phyloP scores from a whole-genome alignment of 169 alveolate species.

The Eimeria praecox region DNA sequence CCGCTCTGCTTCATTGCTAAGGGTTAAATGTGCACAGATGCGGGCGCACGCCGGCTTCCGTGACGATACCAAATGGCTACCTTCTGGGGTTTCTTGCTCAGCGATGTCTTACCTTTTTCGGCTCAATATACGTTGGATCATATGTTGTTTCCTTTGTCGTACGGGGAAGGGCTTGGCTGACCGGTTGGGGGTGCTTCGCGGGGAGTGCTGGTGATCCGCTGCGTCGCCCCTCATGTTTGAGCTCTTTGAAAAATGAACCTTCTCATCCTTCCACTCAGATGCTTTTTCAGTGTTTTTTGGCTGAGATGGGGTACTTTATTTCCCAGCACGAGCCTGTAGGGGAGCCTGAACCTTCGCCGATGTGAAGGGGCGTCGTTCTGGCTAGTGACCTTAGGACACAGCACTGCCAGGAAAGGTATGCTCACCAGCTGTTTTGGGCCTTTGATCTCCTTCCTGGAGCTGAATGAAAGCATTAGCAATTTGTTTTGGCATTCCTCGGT shows the following conservation, averaged over 20 bases:
- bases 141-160: neutral
- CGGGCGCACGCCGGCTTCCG: slow-evolving; percentile 73
- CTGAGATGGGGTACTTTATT: slow-evolving; percentile 19
- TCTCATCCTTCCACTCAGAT: neutral
- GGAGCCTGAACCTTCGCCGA: slow-evolving; percentile 10
- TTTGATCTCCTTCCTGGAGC: neutral
- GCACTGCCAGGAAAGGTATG: neutral
- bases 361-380: neutral
- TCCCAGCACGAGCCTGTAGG: neutral
- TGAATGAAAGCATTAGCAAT: neutral
- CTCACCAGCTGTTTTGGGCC: neutral
- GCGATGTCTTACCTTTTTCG: neutral
- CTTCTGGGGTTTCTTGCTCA: neutral
- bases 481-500: neutral
- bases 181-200: slow-evolving; percentile 38
- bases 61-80: slow-evolving; percentile 28
- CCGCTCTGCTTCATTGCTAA: neutral
- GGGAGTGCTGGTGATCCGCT: slow-evolving; percentile 26
- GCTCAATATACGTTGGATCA: neutral
- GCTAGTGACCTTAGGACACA: slow-evolving; percentile 21
- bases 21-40: slow-evolving; percentile 42
- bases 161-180: neutral
- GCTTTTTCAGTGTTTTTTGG: neutral
- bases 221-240: neutral
- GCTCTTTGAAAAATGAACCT: neutral